These are phyloP conservation scores for Euphrasia arctica DNA, from an alignment of 305 asterid species.

Conservation along the genomic window DNA sequence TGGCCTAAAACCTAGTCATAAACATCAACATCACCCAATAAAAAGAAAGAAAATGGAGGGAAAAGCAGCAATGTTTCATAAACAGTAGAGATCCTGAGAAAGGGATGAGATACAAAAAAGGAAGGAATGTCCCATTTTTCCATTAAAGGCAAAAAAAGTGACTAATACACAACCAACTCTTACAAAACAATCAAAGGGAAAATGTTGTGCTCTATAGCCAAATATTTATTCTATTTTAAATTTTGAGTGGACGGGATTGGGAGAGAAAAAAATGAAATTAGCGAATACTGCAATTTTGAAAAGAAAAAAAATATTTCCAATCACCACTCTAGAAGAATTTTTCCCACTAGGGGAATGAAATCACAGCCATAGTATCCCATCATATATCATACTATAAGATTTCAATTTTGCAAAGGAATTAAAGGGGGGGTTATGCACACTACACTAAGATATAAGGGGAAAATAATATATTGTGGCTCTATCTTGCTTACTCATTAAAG, in stretches of 20 bases:
- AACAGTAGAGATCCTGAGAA: slow-evolving; percentile 21
- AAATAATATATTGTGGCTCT: slow-evolving; percentile 2
- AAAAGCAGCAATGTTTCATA: slow-evolving; percentile 14
- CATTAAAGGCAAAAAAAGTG: slow-evolving; percentile 24
- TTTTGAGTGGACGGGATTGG: too few relatives aligned
- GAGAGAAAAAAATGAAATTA: too few relatives aligned
- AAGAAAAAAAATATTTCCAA: background rate
- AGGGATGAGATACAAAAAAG: background rate
- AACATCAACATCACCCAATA: slow-evolving; percentile 26
- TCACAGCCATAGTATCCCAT: slow-evolving; percentile 2
- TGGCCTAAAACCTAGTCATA: slow-evolving; percentile 28
- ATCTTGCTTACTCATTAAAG: slow-evolving; percentile 10
- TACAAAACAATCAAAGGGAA: slow-evolving; percentile 25
- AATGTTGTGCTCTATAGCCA: background rate
- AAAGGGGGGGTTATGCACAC: background rate
- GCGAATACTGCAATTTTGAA: too few relatives aligned
- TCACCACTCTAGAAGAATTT: too few relatives aligned
- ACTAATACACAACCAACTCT: slow-evolving; percentile 24
- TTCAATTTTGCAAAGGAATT: slow-evolving; percentile 1
- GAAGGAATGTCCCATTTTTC: slow-evolving; percentile 17
- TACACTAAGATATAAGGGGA: background rate
- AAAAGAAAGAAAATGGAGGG: slow-evolving; percentile 11
- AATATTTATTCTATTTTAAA: background rate
- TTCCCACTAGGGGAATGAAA: too few relatives aligned
- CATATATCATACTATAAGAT: background rate